Percentiles rank a stretch among this genome's conserved stretches.
Conservation (phyloP, 352 stramenopile genomes). For the Pseudoperonospora humuli region DNA sequence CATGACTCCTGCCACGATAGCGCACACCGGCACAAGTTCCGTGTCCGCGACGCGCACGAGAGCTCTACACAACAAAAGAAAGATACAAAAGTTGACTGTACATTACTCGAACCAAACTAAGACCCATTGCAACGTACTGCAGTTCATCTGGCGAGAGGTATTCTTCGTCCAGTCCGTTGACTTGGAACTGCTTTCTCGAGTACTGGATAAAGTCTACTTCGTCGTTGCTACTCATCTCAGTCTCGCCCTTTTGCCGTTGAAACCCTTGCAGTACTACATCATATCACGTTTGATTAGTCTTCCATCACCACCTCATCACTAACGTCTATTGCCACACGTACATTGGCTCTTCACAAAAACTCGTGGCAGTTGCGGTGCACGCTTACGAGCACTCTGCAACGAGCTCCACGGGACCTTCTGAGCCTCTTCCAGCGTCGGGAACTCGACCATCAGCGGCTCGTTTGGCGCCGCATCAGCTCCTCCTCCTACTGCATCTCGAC, state of each 20-base stretch:
- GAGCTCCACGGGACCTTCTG: slow-evolving; percentile 49
- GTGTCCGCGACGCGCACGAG: slow-evolving; percentile 35
- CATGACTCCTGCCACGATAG: slow-evolving; percentile 94
- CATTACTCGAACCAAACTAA: background rate
- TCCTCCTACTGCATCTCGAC: slow-evolving; percentile 31
- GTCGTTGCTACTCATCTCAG: slow-evolving; percentile 10
- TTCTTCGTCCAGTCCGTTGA: slow-evolving; percentile 49
- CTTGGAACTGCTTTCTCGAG: slow-evolving; percentile 34
- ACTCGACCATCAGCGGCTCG: slow-evolving; percentile 37
- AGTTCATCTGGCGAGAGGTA: slow-evolving; percentile 54
- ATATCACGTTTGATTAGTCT: background rate
- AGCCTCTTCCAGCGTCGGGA: slow-evolving; percentile 45
- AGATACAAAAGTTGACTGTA: background rate
- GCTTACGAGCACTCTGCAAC: slow-evolving; percentile 59
- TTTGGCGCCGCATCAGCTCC: slow-evolving; percentile 21
- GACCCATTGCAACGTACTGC: slow-evolving; percentile 16
- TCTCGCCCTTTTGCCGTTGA: slow-evolving; percentile 18
- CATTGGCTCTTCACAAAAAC: slow-evolving; percentile 77
- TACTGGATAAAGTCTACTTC: slow-evolving; percentile 51
- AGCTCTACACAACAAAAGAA: slow-evolving; percentile 20
- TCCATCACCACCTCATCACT: background rate
- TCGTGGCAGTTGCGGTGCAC: slow-evolving; percentile 57
- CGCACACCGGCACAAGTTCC: slow-evolving; percentile 88
- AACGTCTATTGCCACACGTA: slow-evolving; percentile 20
- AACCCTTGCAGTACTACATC: slow-evolving; percentile 57